These are phyloP conservation scores for Crucihimalaya himalaica DNA, from an alignment of 345 rosid genomes.

Conservation along the genomic window DNA sequence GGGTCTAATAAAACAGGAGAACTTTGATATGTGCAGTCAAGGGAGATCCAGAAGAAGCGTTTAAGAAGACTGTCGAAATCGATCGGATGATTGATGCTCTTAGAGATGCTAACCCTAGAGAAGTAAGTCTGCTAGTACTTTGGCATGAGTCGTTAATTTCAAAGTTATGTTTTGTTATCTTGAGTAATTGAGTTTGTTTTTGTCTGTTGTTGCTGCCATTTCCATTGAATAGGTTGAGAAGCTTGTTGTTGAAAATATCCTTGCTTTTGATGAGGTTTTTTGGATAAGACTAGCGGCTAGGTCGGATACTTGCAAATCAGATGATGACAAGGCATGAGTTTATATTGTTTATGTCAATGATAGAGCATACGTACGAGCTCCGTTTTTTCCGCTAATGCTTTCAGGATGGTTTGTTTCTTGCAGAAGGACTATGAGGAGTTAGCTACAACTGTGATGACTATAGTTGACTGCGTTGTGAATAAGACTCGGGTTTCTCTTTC, in stretches of 20 bases:
- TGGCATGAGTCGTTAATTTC: background rate
- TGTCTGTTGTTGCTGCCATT: conserved; percentile 4
- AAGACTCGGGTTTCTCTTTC: conserved; percentile 63
- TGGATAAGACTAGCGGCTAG: conserved; percentile 93
- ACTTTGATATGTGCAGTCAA: conserved; percentile 81
- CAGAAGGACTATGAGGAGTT: conserved; percentile 95
- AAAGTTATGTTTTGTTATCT: background rate
- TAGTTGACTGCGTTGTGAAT: conserved; percentile 79
- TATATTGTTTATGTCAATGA: conserved; percentile 34
- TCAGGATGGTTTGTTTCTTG: conserved; percentile 28
- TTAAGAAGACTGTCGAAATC: conserved; percentile 85
- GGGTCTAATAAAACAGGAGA: conserved; percentile 85
- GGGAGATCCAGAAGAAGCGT: conserved; percentile 78
- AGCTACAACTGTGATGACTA: conserved; percentile 76
- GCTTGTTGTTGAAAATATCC: conserved; percentile 82
- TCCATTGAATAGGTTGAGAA: conserved; percentile 65
- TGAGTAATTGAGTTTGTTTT: conserved; percentile 12
- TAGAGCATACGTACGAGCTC: conserved; percentile 18
- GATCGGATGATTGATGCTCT: conserved; percentile 78
- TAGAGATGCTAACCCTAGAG: conserved; percentile 70
- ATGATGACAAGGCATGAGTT: conserved; percentile 85
- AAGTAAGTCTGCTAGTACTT: conserved; percentile 46
- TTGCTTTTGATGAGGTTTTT: conserved; percentile 79
- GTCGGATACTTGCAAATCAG: conserved; percentile 80
- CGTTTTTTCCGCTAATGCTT: conserved; percentile 13